Evolutionary conservation across 192 early-diverging fungal species (phyloP), one percentile per base, ranked within the genome.

Genomic region (Podila horticola): DNA sequence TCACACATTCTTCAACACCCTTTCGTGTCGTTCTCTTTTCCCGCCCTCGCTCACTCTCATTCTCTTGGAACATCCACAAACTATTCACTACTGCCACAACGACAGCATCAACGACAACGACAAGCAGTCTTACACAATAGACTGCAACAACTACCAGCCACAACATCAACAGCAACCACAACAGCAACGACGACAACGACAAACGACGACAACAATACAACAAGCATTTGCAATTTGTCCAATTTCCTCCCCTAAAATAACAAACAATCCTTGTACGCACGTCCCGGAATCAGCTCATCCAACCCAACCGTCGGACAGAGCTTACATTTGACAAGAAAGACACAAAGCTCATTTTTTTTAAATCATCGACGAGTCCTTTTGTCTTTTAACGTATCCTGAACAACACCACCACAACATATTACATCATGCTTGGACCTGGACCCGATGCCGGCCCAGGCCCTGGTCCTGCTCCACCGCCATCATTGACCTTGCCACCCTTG

Each of bases 401-500:
- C 52, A 24, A 55, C 52, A n/a, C 52, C 52, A 24, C 24, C 20
- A n/a, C 52, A 24, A 10, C 52, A 55, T 4, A 1, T 17, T 12
- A 24, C 52, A 12, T 11, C 52, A 55, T 55, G 52, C 52, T 55
- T 55, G 52, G 52, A 55, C 52, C 52, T 55, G 52, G 52, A 55
- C 52, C 52, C 8, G 52, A 55, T 26, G 52, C 52, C 8, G 74
- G 74, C 69, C 68, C 74, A 59, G 68, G 74, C 69, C 74, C 74
- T 33, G 74, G 74, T 57, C 74, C 74, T 66, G 74, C 74, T 62
- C 74, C 74, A 12, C 63, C 74, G 51, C 74, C 74, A 19, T 76
- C 74, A 22, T 30, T 76, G 67, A 70, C 74, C 28, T 67, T 76
- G 52, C 74, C 74, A 65, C 63, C 74, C 24, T 60, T 76, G 34